Evolutionary conservation across 169 alveolate genomes (phyloP).

Genomic region (Eimeria tenella): DNA sequence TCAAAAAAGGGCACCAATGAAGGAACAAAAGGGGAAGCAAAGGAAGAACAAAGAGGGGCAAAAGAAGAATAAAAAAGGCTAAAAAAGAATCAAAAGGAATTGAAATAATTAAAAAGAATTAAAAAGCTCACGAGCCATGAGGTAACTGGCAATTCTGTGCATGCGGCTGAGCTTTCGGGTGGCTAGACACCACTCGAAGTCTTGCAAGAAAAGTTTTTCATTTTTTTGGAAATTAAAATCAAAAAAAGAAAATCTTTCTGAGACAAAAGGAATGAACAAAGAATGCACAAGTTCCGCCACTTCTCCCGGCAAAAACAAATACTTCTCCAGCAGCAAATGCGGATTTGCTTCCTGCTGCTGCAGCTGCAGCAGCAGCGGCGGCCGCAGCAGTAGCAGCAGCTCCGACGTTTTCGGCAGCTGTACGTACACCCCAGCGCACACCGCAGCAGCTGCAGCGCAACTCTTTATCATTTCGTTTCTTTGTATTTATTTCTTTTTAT

Average conservation of each 20-base stretch:
- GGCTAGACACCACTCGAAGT: constrained; percentile 29
- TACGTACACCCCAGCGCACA: neutral
- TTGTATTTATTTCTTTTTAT: too few relatives aligned
- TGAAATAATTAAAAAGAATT: too few relatives aligned
- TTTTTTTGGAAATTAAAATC: neutral
- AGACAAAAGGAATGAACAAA: constrained; percentile 24
- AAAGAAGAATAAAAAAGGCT: too few relatives aligned
- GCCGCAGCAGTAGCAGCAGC: constrained; percentile 16
- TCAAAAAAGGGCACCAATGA: too few relatives aligned
- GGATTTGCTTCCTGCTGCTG: neutral
- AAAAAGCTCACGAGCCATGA: constrained; percentile 49
- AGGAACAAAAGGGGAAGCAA: neutral
- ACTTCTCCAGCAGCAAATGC: neutral
- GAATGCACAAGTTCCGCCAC: constrained; percentile 34
- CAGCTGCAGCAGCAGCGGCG: constrained; percentile 19
- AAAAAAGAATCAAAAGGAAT: too few relatives aligned
- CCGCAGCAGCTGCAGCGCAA: neutral
- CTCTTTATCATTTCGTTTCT: too few relatives aligned
- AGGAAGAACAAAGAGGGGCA: too few relatives aligned
- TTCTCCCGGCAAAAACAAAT: neutral
- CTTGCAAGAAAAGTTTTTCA: neutral
- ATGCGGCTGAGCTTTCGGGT: constrained; percentile 22
- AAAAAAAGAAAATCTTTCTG: constrained; percentile 41
- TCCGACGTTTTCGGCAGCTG: constrained; percentile 57
- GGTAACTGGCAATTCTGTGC: constrained; percentile 44